These are phyloP conservation scores for Aspergillus incahuasiensis DNA, from an alignment of 495 filamentous ascomycete genomes.

Conservation along the genomic window DNA sequence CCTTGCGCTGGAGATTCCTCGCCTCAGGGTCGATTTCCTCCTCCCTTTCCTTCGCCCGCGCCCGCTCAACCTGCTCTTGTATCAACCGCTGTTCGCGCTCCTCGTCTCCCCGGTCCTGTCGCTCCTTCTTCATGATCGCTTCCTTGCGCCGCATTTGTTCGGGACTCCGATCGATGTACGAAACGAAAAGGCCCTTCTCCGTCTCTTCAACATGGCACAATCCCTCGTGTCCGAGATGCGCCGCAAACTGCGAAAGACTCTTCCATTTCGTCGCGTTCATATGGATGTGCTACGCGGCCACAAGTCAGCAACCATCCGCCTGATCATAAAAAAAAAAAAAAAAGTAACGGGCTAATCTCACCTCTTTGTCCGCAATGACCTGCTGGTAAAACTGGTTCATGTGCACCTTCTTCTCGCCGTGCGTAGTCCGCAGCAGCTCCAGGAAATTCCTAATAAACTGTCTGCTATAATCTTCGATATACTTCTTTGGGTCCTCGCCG, in stretches of 20 bases:
- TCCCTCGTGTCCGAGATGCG: constrained; percentile 75
- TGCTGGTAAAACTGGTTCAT: constrained; percentile 93
- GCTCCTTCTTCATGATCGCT: constrained; percentile 74
- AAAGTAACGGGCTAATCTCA: constrained; percentile 4
- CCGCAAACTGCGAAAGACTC: constrained; percentile 80
- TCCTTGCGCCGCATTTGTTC: constrained; percentile 77
- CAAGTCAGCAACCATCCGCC: background rate
- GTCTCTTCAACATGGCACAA: constrained; percentile 84
- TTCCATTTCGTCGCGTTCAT: constrained; percentile 92
- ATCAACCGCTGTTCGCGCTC: constrained; percentile 78
- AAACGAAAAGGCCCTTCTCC: constrained; percentile 77
- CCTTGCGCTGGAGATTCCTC: constrained; percentile 57
- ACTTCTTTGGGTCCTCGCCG: constrained; percentile 75
- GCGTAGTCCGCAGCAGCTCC: constrained; percentile 64
- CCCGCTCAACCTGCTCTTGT: constrained; percentile 71
- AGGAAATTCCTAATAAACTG: constrained; percentile 82
- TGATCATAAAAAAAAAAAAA: background rate
- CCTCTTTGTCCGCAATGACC: constrained; percentile 43
- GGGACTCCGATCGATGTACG: constrained; percentile 86
- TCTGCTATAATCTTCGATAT: constrained; percentile 68
- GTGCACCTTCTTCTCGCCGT: constrained; percentile 80
- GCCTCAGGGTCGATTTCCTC: constrained; percentile 37
- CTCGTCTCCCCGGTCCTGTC: constrained; percentile 84
- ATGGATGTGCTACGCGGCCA: constrained; percentile 65
- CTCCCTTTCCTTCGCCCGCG: constrained; percentile 44